Percentiles rank a stretch among this genome's conserved stretches.
phyloP scores from a whole-genome alignment of 345 rosid species.

The Clarkia xantiana region DNA sequence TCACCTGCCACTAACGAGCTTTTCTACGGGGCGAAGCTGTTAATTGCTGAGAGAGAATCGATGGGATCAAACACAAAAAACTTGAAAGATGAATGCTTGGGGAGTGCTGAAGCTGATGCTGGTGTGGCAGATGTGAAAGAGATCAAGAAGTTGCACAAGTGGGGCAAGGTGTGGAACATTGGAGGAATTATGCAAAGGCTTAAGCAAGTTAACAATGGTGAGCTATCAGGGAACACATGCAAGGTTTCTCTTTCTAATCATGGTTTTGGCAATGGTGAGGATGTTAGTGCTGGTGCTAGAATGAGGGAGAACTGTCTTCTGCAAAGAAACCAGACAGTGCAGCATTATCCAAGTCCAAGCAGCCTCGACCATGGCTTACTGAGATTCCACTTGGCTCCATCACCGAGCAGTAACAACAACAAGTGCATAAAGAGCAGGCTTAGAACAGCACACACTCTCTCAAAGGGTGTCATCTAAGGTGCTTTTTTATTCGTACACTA shows the following conservation, averaged over 20 bases:
- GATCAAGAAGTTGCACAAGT: constrained; percentile 28
- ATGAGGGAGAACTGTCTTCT: constrained; percentile 6
- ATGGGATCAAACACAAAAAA: constrained; percentile 50
- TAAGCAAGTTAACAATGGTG: constrained; percentile 16
- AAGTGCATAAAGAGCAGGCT: constrained; percentile 11
- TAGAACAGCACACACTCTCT: constrained; percentile 3
- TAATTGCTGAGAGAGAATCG: constrained; percentile 41
- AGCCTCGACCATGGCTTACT: constrained; percentile 12
- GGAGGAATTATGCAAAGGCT: constrained; percentile 58
- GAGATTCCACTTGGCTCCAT: constrained; percentile 14
- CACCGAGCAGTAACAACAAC: constrained; percentile 9
- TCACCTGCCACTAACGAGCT: constrained; percentile 52
- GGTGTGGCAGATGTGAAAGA: constrained; percentile 22
- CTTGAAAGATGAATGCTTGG: constrained; percentile 19
- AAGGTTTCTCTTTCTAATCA: neutral
- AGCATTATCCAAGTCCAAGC: constrained; percentile 8
- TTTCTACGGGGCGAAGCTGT: constrained; percentile 45
- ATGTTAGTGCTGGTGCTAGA: constrained; percentile 2
- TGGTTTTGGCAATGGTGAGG: constrained; percentile 8
- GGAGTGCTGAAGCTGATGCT: constrained; percentile 29
- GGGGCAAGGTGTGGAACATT: constrained; percentile 49
- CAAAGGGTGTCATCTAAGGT: constrained; percentile 4
- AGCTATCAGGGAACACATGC: neutral
- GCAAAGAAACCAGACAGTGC: constrained; percentile 6
- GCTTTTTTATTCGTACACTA: neutral